phyloP scores from a whole-genome alignment of 2,329 filamentous ascomycete species.

The Neoascochyta sp. region DNA sequence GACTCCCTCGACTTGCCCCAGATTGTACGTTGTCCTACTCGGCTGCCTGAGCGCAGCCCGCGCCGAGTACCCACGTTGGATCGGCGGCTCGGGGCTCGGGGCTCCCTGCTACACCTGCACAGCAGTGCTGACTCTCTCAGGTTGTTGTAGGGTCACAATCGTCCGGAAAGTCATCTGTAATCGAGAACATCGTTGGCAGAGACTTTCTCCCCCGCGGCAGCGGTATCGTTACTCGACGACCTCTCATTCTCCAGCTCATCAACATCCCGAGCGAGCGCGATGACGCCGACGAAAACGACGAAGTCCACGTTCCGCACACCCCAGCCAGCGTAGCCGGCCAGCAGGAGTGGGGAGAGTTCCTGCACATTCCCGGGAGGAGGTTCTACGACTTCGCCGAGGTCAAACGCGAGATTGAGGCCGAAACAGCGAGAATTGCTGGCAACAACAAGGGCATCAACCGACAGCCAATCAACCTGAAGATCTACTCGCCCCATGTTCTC shows the following conservation, averaged over 20 bases:
- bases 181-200: conserved; percentile 97
- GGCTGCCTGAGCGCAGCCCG: too few species aligned
- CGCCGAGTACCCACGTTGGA: too few species aligned
- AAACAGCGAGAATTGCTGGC: conserved; percentile 90
- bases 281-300: conserved; percentile 64
- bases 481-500: conserved; percentile 94
- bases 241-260: conserved; percentile 95
- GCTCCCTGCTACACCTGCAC: conserved; percentile 3
- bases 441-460: conserved; percentile 98
- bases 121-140: conserved; percentile 48
- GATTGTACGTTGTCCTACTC: conserved; percentile 74
- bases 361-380: conserved; percentile 83
- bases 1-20: conserved; percentile 96
- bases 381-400: conserved; percentile 92
- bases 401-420: conserved; percentile 93
- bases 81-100: too few species aligned
- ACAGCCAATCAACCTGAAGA: conserved; percentile 96
- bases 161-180: conserved; percentile 94
- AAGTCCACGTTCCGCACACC: conserved; percentile 67
- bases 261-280: conserved; percentile 76
- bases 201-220: conserved; percentile 96
- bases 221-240: conserved; percentile 91
- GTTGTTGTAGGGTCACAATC: conserved; percentile 98
- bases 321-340: conserved; percentile 67
- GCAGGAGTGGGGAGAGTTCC: conserved; percentile 88